Percentiles rank a stretch among this genome's conserved stretches.
Conservation (phyloP, 768 basidiomycete genomes). For the Phylloporus rhodoxanthus region DNA sequence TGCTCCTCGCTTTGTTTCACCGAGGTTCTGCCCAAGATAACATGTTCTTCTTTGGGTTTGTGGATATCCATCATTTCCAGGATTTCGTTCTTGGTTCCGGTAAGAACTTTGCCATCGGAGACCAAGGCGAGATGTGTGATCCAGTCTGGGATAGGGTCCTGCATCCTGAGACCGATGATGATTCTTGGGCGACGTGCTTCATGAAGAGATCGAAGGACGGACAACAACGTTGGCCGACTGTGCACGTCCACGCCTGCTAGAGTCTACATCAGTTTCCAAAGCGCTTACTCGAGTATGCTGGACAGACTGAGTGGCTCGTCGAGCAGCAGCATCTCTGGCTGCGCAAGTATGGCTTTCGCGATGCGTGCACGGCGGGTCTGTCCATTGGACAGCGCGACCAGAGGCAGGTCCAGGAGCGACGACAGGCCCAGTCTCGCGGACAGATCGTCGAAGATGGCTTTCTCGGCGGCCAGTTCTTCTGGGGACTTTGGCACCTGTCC, state of each 20-base stretch:
- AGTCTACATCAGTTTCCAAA: neutral
- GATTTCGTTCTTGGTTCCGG: constrained; percentile 48
- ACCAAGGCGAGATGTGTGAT: constrained; percentile 63
- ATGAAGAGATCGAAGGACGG: constrained; percentile 53
- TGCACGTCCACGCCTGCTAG: constrained; percentile 72
- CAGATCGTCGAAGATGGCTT: constrained; percentile 46
- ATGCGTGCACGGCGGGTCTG: constrained; percentile 87
- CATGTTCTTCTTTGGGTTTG: neutral
- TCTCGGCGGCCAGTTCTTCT: constrained; percentile 25
- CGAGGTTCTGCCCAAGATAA: neutral
- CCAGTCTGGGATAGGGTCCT: constrained; percentile 70
- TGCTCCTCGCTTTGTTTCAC: constrained; percentile 1
- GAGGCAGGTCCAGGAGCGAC: constrained; percentile 70
- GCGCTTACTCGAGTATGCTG: neutral
- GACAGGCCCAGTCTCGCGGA: constrained; percentile 51
- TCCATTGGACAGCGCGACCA: constrained; percentile 84
- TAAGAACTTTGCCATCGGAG: constrained; percentile 40
- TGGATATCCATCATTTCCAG: constrained; percentile 24
- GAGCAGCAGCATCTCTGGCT: constrained; percentile 73
- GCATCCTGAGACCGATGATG: constrained; percentile 59
- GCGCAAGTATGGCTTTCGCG: constrained; percentile 62
- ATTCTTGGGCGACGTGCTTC: constrained; percentile 46
- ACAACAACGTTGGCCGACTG: constrained; percentile 50
- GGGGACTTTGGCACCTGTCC: constrained; percentile 16
- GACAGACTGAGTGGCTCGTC: constrained; percentile 84